phyloP scores from a whole-genome alignment of 2,329 filamentous ascomycete genomes.

The Myriangium duriaei region DNA sequence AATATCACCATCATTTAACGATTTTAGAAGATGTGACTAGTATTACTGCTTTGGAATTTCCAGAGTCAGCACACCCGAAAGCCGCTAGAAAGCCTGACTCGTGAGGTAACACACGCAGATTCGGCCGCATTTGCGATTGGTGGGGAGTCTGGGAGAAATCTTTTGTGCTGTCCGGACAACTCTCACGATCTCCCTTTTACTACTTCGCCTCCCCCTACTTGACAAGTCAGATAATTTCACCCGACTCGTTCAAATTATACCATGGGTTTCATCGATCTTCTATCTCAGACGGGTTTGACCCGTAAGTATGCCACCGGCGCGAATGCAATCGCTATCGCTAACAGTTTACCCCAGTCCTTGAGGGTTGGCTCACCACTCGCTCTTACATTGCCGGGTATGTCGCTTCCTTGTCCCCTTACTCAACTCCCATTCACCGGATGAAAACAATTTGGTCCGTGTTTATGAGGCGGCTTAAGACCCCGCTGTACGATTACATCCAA shows the following conservation, averaged over 20 bases:
- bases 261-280: slow-evolving; percentile 60
- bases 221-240: too few species aligned
- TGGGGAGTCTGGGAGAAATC: neutral
- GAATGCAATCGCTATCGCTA: slow-evolving; percentile 14
- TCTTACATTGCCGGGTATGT: slow-evolving; percentile 78
- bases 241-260: slow-evolving; percentile 19
- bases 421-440: slow-evolving; percentile 47
- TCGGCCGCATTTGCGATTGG: neutral
- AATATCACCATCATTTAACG: too few species aligned
- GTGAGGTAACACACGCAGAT: neutral
- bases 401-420: slow-evolving; percentile 15
- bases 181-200: slow-evolving; percentile 4
- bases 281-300: slow-evolving; percentile 52
- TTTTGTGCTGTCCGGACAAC: too few species aligned
- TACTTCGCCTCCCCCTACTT: slow-evolving; percentile 7
- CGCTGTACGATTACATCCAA: slow-evolving; percentile 68
- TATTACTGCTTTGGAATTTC: too few species aligned
- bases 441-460: slow-evolving; percentile 89
- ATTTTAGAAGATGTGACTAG: too few species aligned
- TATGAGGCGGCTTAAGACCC: slow-evolving; percentile 89
- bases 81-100: too few species aligned
- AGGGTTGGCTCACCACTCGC: slow-evolving; percentile 61
- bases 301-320: slow-evolving; percentile 36
- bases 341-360: slow-evolving; percentile 41
- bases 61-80: too few species aligned